phyloP scores from a whole-genome alignment of 306 rosid genomes.

The Dalbergia cultrata region DNA sequence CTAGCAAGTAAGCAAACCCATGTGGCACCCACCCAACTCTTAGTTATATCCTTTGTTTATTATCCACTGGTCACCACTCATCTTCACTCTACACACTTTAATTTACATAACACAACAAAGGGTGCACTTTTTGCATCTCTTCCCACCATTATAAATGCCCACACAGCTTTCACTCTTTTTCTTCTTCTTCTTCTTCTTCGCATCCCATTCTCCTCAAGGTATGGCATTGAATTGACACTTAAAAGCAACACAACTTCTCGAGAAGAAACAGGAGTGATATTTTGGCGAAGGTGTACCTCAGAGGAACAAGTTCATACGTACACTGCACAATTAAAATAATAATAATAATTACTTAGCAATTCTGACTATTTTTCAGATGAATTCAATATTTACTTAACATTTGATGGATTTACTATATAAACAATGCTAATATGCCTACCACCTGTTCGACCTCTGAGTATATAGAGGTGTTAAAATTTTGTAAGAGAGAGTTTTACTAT shows the following conservation, averaged over 20 bases:
- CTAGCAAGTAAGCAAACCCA: conserved; percentile 5
- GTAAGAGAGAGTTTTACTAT: too few species aligned
- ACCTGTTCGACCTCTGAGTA: too few species aligned
- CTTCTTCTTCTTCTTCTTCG: neutral
- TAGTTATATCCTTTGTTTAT: neutral
- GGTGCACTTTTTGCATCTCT: neutral
- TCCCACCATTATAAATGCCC: neutral
- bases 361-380: too few species aligned
- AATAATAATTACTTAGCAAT: too few species aligned
- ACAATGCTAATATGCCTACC: too few species aligned
- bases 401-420: too few species aligned
- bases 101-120: neutral
- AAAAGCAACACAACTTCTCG: neutral
- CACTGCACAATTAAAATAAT: too few species aligned
- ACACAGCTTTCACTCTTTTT: neutral
- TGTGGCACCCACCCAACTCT: neutral
- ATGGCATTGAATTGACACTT: neutral
- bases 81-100: neutral
- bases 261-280: too few species aligned
- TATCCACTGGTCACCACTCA: neutral
- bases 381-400: too few species aligned
- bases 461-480: too few species aligned
- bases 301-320: too few species aligned
- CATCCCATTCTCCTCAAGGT: neutral
- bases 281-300: too few species aligned